Evolutionary conservation across 2,329 filamentous ascomycete species (phyloP), one percentile per base, ranked within the genome.

Genomic region (Chaetothyriales sp.): DNA sequence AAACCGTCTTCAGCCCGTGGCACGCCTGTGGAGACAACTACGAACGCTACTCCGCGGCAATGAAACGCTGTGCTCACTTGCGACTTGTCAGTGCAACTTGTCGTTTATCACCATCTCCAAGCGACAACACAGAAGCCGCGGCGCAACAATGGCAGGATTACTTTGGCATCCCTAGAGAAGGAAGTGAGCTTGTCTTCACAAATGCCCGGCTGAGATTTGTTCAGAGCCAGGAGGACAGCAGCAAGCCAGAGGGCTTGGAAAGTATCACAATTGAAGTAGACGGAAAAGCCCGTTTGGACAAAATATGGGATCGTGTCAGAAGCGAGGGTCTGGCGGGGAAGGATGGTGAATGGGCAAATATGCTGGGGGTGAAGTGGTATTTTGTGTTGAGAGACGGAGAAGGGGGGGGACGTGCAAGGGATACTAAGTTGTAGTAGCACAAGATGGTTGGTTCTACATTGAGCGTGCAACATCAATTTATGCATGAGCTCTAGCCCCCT

Each of bases 1-100:
- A 56, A 42, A 58, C 63, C 4, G 60, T 60, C 2, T 70, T 70
- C 58, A 68, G 66, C 8, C 69, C 67, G 1, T 73, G 70, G 70
- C 69, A 73, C 56, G 66, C 69, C 0, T 70, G 66, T 48, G 70
- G 70, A 0, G 51, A 60, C 1, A 60, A 67, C 36, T 63, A 67
- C 52, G 51, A 59, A 12, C 47, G 43, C 1, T 71, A 71, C 52
- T 63, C 58, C 9, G 53, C 60, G 0, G 62, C 51, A 4, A 72
- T 72, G 69, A 64, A 62, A 49, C 61, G 63, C 6, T 48, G 59
- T 39, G 58, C 60, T 7, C 62, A 69, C 50, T 59, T 72, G 32
- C 57, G 60, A 18, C 60, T 72, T 2, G 48, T 66, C 20, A 63
- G 62, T 65, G 62, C 46, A 58, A 65, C 3, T 59, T 67, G 43